Evolutionary conservation across 192 early-diverging fungal species (phyloP), one percentile per base, ranked within the genome.

Genomic region (Backusella psychrophila): DNA sequence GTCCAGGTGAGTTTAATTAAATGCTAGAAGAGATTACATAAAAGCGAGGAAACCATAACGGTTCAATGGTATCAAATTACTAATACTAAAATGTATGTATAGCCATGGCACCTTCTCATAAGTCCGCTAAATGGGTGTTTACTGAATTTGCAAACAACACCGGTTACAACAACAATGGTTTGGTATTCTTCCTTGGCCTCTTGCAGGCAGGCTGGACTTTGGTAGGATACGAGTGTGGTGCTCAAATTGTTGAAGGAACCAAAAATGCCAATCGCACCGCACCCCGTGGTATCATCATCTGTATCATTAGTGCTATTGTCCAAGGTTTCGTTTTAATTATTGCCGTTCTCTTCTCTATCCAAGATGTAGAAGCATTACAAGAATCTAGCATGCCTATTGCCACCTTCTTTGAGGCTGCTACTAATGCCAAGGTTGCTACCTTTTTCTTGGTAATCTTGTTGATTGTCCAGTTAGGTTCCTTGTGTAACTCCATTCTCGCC

Each of bases 201-300:
- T 74, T 87, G 5, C 85, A 87, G 41, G 80, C 85, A 6, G 83
- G 84, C 23, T 87, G 84, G 77, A 83, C 81, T 17, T 70, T 87
- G 80, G 80, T 82, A 36, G 75, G 79, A 15, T 81, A 82, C 34
- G 86, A 83, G 35, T 76, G 78, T 12, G 80, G 79, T n/a, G 82
- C 80, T 53, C 82, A 84, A 39, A 87, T 87, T 75, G 81, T 82
- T 0, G 85, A 87, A 39, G 85, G 84, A 52, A 84, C 85, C 34
- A 83, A 83, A 69, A 84, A 81, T 53, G 83, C 83, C 9, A 80
- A 84, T 76, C 76, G 83, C 29, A 84, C 85, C 15, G 83, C 80
- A 15, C 85, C 85, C 6, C 78, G 84, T 11, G 85, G 85, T 41
- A 85, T 87, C 33, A 15, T 87, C 33, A 79, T 84, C 72, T 84